Conservation (phyloP, 441 rosid species). For the Manihot esculenta region DNA sequence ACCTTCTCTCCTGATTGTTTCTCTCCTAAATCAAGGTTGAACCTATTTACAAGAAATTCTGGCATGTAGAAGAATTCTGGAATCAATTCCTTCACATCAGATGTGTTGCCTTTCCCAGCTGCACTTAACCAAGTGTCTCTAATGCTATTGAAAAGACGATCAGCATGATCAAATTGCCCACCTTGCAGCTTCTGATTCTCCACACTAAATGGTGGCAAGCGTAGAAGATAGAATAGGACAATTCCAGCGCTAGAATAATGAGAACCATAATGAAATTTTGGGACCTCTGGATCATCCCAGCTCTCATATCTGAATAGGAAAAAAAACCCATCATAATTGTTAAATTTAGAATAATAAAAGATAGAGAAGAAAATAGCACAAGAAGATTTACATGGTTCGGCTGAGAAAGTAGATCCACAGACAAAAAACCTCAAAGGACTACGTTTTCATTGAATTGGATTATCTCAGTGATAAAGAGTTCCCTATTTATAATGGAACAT, state of each 20-base stretch:
- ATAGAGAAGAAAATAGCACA: too few relatives aligned
- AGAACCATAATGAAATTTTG: constrained; percentile 99
- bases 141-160: constrained; percentile 94
- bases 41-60: constrained; percentile 87
- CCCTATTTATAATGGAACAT: too few relatives aligned
- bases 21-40: constrained; percentile 92
- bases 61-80: constrained; percentile 99
- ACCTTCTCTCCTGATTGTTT: constrained; percentile 99
- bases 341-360: too few relatives aligned
- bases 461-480: too few relatives aligned
- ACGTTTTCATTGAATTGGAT: too few relatives aligned
- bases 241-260: constrained; percentile 99
- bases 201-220: constrained; percentile 95
- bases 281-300: constrained; percentile 99
- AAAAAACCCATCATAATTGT: too few relatives aligned
- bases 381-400: too few relatives aligned
- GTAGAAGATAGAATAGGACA: constrained; percentile 98
- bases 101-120: constrained; percentile 98
- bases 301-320: constrained; percentile 75
- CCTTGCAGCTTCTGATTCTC: constrained; percentile 99
- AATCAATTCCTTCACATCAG: constrained; percentile 99
- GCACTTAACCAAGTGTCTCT: constrained; percentile 99
- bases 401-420: too few relatives aligned
- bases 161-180: constrained; percentile 99
- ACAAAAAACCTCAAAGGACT: too few relatives aligned